Base-by-base conservation (phyloP, 2,329 filamentous ascomycete genomes). In the Ceratocystis smalleyi region DNA sequence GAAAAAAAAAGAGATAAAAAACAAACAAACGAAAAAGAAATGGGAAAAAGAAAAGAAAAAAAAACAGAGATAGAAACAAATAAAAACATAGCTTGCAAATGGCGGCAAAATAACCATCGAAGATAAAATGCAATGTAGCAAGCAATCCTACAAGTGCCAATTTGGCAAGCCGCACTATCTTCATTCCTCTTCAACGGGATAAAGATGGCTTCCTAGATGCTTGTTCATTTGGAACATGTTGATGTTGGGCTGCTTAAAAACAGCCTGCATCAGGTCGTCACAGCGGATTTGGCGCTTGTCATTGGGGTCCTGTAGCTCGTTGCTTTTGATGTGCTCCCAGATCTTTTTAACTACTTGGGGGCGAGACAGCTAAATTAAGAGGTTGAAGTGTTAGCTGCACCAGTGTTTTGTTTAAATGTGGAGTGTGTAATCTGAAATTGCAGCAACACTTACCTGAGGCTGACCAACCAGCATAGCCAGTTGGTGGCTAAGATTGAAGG, bases 181-280 rank as follows among this genome's bases (percentile, higher is more conserved):
- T 66, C 73, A 72, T 65, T 74, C 84, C 73, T 94, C 90, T 63
- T 92, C 90, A 59, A 89, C 81, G 1, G 87, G 88, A 72, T 95
- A 96, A 47, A 97, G 79, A 71, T 97, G 92, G 72, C 87, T 86
- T 68, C 89, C 90, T 10, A 97, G 83, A 17, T 96, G 83, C 78
- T 96, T 96, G 79, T 96, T 97, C 92, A 99, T 97, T 69, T 90
- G 91, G 75, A 99, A 99, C 94, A 99, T 99, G 75, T 97, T 90
- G 61, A 99, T 88, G 71, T 83, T 88, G 71, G 91, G 84, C 71
- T 88, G 83, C 74, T 95, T 95, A 78, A 99, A 99, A 6, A 99
- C 88, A 5, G 88, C 87, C 67, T 89, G 85, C 87, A 99, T 87
- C 69, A 84, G 85, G 27, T 95, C 89, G 74, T 99, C 94, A 76